Percentiles rank a stretch among this genome's conserved stretches.
Evolutionary conservation across 164 flowering plant species (phyloP).

Genomic region (Aristolochia contorta): DNA sequence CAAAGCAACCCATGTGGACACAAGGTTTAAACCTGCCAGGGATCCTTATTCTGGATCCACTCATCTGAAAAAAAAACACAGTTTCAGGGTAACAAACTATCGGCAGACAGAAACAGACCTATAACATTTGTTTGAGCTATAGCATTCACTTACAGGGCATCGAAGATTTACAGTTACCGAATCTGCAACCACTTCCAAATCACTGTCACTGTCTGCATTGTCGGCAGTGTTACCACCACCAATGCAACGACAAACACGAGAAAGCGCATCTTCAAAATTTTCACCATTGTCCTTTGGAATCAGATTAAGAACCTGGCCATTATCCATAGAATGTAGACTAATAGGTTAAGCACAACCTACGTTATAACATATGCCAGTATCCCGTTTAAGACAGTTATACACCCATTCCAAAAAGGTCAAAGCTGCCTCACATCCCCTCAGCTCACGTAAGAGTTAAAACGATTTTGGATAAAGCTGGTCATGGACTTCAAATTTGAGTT

Average conservation of each 20-base stretch:
- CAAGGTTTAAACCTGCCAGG: conserved; percentile 96
- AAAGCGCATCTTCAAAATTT: conserved; percentile 80
- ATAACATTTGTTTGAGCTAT: not conserved
- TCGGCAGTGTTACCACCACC: conserved; percentile 75
- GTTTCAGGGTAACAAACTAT: no score
- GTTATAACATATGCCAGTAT: no score
- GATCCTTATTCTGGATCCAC: conserved; percentile 90
- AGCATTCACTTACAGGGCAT: conserved; percentile 70
- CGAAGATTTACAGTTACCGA: conserved; percentile 67
- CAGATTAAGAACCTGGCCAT: conserved; percentile 53
- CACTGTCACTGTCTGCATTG: conserved; percentile 91
- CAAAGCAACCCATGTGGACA: conserved; percentile 95
- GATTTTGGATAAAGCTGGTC: no score
- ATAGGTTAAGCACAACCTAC: not conserved
- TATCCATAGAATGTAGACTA: not conserved
- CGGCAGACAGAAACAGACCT: not conserved
- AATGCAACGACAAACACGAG: conserved; percentile 85
- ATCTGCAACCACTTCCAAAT: conserved; percentile 90
- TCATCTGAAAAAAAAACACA: conserved; percentile 45
- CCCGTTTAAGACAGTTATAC: no score
- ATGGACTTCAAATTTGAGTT: no score
- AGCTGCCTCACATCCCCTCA: no score
- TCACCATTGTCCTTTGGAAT: conserved; percentile 89
- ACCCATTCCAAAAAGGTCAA: no score
- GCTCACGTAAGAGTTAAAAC: no score